These are phyloP conservation scores for Nemania sp. DNA, from an alignment of 2,329 filamentous ascomycete species.

Conservation along the genomic window DNA sequence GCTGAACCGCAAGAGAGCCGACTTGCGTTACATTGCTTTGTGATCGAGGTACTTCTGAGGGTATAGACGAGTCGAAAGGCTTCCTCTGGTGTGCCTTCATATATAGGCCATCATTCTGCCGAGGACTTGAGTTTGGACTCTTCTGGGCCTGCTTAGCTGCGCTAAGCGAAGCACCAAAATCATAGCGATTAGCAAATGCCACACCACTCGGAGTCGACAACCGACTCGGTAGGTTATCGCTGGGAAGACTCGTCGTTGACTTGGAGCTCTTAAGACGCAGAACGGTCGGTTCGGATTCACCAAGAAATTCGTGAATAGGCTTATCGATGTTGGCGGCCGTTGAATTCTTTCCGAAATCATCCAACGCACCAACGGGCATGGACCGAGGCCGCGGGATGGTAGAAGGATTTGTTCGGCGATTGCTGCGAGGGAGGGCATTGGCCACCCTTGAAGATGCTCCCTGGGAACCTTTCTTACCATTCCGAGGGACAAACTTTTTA, in stretches of 20 bases:
- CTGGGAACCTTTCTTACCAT: conserved; percentile 66
- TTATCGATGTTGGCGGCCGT: conserved; percentile 65
- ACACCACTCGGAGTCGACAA: conserved; percentile 71
- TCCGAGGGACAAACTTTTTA: conserved; percentile 77
- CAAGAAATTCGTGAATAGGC: conserved; percentile 71
- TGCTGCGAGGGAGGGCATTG: conserved; percentile 75
- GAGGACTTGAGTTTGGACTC: conserved; percentile 63
- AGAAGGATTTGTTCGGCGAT: conserved; percentile 61
- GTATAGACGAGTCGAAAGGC: conserved; percentile 40
- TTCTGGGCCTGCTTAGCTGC: conserved; percentile 84
- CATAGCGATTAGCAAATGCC: conserved; percentile 92
- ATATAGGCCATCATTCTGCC: conserved; percentile 62
- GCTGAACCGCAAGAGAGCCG: conserved; percentile 12
- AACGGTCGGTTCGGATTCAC: conserved; percentile 68
- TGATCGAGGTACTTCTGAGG: conserved; percentile 35
- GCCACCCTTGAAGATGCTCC: conserved; percentile 63
- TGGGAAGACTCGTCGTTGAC: conserved; percentile 72
- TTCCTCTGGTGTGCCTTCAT: conserved; percentile 64
- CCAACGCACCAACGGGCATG: conserved; percentile 67
- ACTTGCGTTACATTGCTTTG: conserved; percentile 22
- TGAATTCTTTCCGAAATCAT: conserved; percentile 77
- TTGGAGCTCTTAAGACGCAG: conserved; percentile 78
- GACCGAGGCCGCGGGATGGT: conserved; percentile 64
- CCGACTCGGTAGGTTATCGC: conserved; percentile 67
- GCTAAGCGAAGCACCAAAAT: conserved; percentile 91